Percentiles rank a stretch among this genome's conserved stretches.
phyloP scores from a whole-genome alignment of 108 stramenopile species.

The Discostella pseudostelligera region DNA sequence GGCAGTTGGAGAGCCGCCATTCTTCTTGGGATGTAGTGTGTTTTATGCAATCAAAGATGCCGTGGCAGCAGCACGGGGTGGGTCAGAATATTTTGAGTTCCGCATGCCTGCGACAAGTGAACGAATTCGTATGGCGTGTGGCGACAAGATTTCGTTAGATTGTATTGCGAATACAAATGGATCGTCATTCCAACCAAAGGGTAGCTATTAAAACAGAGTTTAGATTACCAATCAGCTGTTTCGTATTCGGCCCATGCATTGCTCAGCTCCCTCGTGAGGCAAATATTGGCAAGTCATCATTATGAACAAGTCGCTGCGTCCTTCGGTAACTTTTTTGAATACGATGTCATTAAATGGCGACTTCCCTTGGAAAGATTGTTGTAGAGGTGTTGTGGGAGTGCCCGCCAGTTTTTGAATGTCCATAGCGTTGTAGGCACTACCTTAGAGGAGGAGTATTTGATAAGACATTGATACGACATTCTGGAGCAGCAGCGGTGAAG shows the following conservation, averaged over 20 bases:
- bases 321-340: not conserved
- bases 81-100: slow-evolving; percentile 77
- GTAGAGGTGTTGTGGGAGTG: slow-evolving; percentile 10
- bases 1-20: slow-evolving; percentile 96
- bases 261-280: not conserved
- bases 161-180: slow-evolving; percentile 29
- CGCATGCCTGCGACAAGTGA: slow-evolving; percentile 89
- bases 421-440: slow-evolving; percentile 24
- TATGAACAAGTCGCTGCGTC: too few species aligned
- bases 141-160: slow-evolving; percentile 60
- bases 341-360: not conserved
- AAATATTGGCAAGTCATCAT: not conserved
- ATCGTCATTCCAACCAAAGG: slow-evolving; percentile 39
- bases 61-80: slow-evolving; percentile 60
- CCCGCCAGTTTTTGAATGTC: slow-evolving; percentile 21
- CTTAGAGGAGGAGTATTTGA: slow-evolving; percentile 7
- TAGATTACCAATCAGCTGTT: not conserved
- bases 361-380: not conserved
- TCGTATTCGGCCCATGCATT: too few species aligned
- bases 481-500: not conserved
- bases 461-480: not conserved
- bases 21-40: slow-evolving; percentile 85
- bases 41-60: slow-evolving; percentile 96
- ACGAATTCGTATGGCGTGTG: slow-evolving; percentile 72
- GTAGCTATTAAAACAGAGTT: slow-evolving; percentile 22